These are phyloP conservation scores for Crucibulum cyathiforme DNA, from an alignment of 1,284 basidiomycete genomes.

Conservation along the genomic window DNA sequence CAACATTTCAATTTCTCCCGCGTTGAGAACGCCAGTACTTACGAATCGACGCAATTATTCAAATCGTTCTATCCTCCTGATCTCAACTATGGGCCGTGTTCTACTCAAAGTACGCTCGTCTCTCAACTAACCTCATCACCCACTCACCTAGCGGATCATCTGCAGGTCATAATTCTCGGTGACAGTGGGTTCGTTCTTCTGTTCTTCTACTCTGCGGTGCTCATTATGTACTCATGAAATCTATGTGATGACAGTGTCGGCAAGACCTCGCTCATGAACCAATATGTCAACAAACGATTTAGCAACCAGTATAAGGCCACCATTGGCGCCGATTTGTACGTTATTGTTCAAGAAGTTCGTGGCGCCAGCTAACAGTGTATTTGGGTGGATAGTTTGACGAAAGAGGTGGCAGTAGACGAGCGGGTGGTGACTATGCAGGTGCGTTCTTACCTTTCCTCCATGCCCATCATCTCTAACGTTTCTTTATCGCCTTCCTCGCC, in stretches of 20 bases:
- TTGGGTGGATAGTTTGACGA: slow-evolving; percentile 77
- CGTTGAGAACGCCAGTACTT: too few relatives aligned
- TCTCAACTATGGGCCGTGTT: slow-evolving; percentile 77
- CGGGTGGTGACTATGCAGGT: slow-evolving; percentile 99
- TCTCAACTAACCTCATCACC: not conserved
- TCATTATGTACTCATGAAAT: slow-evolving; percentile 9
- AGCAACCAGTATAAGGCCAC: slow-evolving; percentile 99
- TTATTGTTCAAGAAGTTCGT: slow-evolving; percentile 14
- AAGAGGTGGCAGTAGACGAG: slow-evolving; percentile 99
- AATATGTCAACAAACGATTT: slow-evolving; percentile 99
- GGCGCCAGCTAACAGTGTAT: slow-evolving; percentile 18
- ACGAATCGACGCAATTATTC: too few relatives aligned
- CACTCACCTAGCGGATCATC: not conserved
- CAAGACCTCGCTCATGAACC: slow-evolving; percentile 99
- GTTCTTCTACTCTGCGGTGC: slow-evolving; percentile 10
- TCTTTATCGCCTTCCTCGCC: slow-evolving; percentile 2
- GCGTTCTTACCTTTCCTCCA: not conserved
- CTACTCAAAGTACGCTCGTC: slow-evolving; percentile 83
- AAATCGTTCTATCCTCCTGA: slow-evolving; percentile 1
- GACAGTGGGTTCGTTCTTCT: slow-evolving; percentile 86
- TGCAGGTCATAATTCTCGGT: slow-evolving; percentile 95
- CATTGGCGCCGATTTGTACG: slow-evolving; percentile 90
- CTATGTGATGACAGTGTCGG: slow-evolving; percentile 74
- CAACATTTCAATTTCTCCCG: too few relatives aligned
- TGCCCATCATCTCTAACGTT: not conserved